Base-by-base conservation (phyloP, 495 filamentous ascomycete genomes). In the Venustampulla echinocandica region DNA sequence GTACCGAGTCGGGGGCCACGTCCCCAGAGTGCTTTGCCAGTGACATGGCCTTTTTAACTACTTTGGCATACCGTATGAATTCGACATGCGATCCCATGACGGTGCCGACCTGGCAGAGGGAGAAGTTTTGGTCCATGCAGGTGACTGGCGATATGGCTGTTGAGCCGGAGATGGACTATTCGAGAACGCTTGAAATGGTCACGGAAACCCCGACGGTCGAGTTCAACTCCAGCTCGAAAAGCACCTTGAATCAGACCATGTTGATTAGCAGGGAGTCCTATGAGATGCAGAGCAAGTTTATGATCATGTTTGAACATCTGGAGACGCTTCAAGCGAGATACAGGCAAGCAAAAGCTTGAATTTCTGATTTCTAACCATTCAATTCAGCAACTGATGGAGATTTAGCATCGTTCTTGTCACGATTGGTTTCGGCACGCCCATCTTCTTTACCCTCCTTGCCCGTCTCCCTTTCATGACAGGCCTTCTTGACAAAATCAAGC, bases 21-120 rank as follows among this genome's bases (percentile, higher is more conserved):
- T 48, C 56, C 1, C 50, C 56, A 5, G 48, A 57, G 10, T 69
- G 66, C 44, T 58, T 59, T 10, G 64, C 66, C 7, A 49, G 30
- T 6, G 56, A 68, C 49, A 52, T 55, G 10, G 46, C 49, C 14
- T 69, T 44, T 33, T 61, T 68, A n/a, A 49, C 30, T 0, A 69
- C 59, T n/a, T 41, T 67, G 11, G 66, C 64, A 7, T 67, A 58
- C n/a, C 68, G 66, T 37, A 67, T 69, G 34, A 41, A 46, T 18
- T 49, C 54, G 1, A 56, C 48, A 5, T 68, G 66, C 45, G 27
- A 19, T 13, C 21, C 38, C 9, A 36, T 42, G 24, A 20, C 30
- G 2, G 44, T 60, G 14, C 15, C 57, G 9, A 42, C 47, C 5
- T 63, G 45, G 24, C 40, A 54, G 21, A 35, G 63, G 3, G 66